These are phyloP conservation scores for Haplosporangium sp. DNA, from an alignment of 371 early-diverging fungal genomes.

Conservation along the genomic window DNA sequence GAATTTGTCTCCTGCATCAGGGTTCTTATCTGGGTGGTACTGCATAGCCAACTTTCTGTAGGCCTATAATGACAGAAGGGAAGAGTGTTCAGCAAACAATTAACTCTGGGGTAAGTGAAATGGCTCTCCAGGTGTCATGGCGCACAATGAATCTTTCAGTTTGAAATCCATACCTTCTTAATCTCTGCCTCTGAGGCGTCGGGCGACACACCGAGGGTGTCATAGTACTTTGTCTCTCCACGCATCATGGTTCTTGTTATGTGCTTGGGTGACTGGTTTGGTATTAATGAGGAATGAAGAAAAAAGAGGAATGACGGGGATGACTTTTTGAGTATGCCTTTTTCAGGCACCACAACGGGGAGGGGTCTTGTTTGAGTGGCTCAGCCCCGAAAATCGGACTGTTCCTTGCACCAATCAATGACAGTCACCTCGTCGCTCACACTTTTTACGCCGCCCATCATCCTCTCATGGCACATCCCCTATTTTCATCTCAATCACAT, in stretches of 20 bases:
- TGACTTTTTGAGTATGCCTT: too few relatives aligned
- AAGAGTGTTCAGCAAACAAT: not conserved
- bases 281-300: not conserved
- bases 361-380: slow-evolving; percentile 1
- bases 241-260: slow-evolving; percentile 20
- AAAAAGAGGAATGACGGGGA: not conserved
- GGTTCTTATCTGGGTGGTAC: slow-evolving; percentile 96
- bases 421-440: not conserved
- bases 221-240: slow-evolving; percentile 81
- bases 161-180: slow-evolving; percentile 67
- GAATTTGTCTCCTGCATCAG: slow-evolving; percentile 84
- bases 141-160: not conserved
- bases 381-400: not conserved
- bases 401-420: not conserved
- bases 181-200: slow-evolving; percentile 85
- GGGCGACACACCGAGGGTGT: slow-evolving; percentile 88
- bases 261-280: not conserved
- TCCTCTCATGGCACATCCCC: too few relatives aligned
- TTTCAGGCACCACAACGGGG: not conserved
- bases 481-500: too few relatives aligned
- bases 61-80: slow-evolving; percentile 68
- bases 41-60: slow-evolving; percentile 93
- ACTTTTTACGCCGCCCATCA: too few relatives aligned
- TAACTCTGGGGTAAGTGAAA: too few relatives aligned
- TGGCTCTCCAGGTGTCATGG: too few relatives aligned